phyloP scores from a whole-genome alignment of 768 basidiomycete genomes.

The Boletus sp. region DNA sequence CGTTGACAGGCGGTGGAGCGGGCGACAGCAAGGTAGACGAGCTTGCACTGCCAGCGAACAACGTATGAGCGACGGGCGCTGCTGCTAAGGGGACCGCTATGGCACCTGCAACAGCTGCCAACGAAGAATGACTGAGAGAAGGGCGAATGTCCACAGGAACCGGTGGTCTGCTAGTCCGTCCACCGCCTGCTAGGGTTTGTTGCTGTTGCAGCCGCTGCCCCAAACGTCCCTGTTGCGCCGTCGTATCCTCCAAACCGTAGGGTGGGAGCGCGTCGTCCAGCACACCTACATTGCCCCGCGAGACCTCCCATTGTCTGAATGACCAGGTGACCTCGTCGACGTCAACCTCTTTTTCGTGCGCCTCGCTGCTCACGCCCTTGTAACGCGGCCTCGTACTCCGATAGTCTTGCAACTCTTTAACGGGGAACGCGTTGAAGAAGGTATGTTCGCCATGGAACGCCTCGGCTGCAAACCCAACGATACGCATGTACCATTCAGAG shows the following conservation, averaged over 20 bases:
- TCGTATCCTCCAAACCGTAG: constrained; percentile 52
- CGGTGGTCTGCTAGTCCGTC: neutral
- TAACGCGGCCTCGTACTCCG: constrained; percentile 64
- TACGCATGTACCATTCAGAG: constrained; percentile 84
- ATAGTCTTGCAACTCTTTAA: constrained; percentile 73
- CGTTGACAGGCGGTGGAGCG: constrained; percentile 11
- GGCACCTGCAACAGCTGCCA: neutral
- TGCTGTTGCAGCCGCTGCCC: neutral
- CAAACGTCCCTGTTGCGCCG: neutral
- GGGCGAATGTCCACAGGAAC: constrained; percentile 6
- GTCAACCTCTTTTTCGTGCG: constrained; percentile 22
- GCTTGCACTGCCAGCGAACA: neutral
- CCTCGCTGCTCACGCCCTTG: constrained; percentile 32
- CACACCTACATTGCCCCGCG: constrained; percentile 21
- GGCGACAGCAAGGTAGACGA: neutral
- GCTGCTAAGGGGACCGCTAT: neutral
- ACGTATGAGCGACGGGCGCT: neutral
- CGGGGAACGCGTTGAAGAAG: constrained; percentile 61
- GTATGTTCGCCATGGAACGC: constrained; percentile 62
- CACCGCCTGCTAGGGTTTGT: neutral
- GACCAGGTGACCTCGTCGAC: constrained; percentile 19
- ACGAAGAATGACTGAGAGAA: constrained; percentile 6
- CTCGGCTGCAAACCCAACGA: constrained; percentile 71
- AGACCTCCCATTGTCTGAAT: constrained; percentile 46
- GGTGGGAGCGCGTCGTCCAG: constrained; percentile 63